Evolutionary conservation across 352 stramenopile species (phyloP).

Genomic region (Salisapilia sapeloensis): DNA sequence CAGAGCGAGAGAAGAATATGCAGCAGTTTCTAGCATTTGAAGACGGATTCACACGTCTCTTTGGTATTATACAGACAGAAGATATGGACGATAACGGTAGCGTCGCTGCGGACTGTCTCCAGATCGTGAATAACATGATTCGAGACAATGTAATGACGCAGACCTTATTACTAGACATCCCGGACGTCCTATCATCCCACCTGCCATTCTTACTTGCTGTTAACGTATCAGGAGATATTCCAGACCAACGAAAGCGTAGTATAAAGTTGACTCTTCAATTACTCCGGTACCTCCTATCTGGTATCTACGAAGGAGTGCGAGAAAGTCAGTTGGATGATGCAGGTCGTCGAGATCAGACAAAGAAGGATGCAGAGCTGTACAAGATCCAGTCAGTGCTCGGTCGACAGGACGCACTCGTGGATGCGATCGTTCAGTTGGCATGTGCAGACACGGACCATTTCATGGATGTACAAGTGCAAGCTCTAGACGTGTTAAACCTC

Average conservation of each 20-base stretch:
- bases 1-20: constrained; percentile 40
- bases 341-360: constrained; percentile 18
- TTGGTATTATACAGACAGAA: constrained; percentile 60
- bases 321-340: constrained; percentile 34
- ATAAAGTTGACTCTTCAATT: constrained; percentile 46
- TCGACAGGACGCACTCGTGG: constrained; percentile 36
- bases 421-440: constrained; percentile 42
- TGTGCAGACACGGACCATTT: constrained; percentile 23
- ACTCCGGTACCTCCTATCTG: constrained; percentile 38
- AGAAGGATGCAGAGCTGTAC: constrained; percentile 22
- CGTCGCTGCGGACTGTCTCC: constrained; percentile 51
- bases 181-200: constrained; percentile 25
- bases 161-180: constrained; percentile 42
- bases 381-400: constrained; percentile 47
- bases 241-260: constrained; percentile 25
- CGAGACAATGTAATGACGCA: constrained; percentile 66
- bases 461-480: constrained; percentile 38
- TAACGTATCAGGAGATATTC: no score
- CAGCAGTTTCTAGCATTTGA: constrained; percentile 75
- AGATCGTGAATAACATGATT: constrained; percentile 72
- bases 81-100: constrained; percentile 25
- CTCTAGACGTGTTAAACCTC: constrained; percentile 38
- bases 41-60: constrained; percentile 55
- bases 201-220: constrained; percentile 22
- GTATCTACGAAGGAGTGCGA: constrained; percentile 29